Evolutionary conservation across 2,329 filamentous ascomycete genomes (phyloP).

Genomic region (Graphiopsis chlorocephala): DNA sequence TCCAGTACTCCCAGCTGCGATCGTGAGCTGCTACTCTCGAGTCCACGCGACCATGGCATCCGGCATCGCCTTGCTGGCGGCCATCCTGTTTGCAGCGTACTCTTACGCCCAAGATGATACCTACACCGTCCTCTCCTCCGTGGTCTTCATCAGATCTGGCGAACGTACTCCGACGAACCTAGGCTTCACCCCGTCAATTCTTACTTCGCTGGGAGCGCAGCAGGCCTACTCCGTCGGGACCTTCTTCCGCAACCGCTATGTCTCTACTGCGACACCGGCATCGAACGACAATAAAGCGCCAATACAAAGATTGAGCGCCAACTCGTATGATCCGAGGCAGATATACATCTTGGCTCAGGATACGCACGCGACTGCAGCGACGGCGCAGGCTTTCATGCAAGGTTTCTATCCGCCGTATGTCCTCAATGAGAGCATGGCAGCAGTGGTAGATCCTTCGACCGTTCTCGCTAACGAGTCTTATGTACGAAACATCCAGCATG

Average conservation of each 20-base stretch:
- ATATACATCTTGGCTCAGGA: constrained; percentile 49
- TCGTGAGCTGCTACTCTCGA: background rate
- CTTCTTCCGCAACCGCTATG: constrained; percentile 53
- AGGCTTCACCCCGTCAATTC: constrained; percentile 31
- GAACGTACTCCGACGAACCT: constrained; percentile 52
- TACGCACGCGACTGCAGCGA: constrained; percentile 48
- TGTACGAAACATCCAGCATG: constrained; percentile 10
- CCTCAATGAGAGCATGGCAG: constrained; percentile 29
- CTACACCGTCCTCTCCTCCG: constrained; percentile 46
- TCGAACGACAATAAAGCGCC: constrained; percentile 31
- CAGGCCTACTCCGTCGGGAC: constrained; percentile 51
- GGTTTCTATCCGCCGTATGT: constrained; percentile 56
- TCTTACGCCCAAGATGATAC: constrained; percentile 20
- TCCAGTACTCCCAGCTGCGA: background rate
- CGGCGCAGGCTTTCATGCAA: constrained; percentile 61
- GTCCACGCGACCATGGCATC: constrained; percentile 15
- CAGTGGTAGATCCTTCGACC: constrained; percentile 37
- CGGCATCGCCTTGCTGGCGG: constrained; percentile 18
- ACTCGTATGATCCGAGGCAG: constrained; percentile 46
- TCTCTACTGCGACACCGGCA: constrained; percentile 33
- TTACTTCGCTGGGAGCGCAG: constrained; percentile 56
- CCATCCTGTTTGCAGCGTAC: constrained; percentile 20
- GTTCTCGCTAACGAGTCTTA: constrained; percentile 48
- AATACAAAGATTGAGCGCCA: constrained; percentile 46
- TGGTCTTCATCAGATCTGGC: constrained; percentile 55